Evolutionary conservation across 495 filamentous ascomycete genomes (phyloP).

Genomic region (Friedmanniomyces simplex): DNA sequence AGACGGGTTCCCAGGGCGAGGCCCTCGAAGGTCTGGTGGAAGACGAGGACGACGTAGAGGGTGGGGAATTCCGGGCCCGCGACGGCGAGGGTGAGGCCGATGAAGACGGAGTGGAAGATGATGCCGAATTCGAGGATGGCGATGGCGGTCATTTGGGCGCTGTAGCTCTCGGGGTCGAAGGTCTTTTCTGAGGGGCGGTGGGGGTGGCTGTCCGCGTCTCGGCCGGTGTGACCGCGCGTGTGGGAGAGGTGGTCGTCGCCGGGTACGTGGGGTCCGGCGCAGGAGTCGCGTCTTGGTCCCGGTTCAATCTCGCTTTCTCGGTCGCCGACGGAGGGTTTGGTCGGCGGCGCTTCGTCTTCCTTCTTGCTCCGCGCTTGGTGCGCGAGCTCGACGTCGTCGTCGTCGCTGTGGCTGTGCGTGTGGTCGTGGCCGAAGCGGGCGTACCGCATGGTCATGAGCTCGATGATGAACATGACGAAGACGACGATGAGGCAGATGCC

Average conservation of each 20-base stretch:
- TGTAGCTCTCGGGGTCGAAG: slow-evolving; percentile 36
- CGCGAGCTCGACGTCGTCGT: slow-evolving; percentile 25
- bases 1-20: slow-evolving; percentile 51
- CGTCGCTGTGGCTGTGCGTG: slow-evolving; percentile 35
- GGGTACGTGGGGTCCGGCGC: slow-evolving; percentile 24
- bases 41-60: slow-evolving; percentile 35
- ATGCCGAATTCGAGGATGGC: slow-evolving; percentile 41
- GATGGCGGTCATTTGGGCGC: slow-evolving; percentile 37
- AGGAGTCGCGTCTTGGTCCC: background rate
- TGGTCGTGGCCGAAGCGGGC: slow-evolving; percentile 44
- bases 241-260: slow-evolving; percentile 33
- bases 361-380: slow-evolving; percentile 2
- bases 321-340: background rate
- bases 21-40: slow-evolving; percentile 40
- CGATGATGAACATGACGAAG: slow-evolving; percentile 75
- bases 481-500: slow-evolving; percentile 79
- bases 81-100: slow-evolving; percentile 37
- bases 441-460: slow-evolving; percentile 72
- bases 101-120: slow-evolving; percentile 38
- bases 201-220: no score
- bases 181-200: background rate
- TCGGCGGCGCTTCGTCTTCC: background rate
- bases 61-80: slow-evolving; percentile 32
- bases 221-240: slow-evolving; percentile 21
- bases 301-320: background rate